A percentile compares a stretch with the other conserved stretches of the same genome.
Evolutionary conservation across 2,329 filamentous ascomycete species (phyloP).

Genomic region (Alternaria sp.): DNA sequence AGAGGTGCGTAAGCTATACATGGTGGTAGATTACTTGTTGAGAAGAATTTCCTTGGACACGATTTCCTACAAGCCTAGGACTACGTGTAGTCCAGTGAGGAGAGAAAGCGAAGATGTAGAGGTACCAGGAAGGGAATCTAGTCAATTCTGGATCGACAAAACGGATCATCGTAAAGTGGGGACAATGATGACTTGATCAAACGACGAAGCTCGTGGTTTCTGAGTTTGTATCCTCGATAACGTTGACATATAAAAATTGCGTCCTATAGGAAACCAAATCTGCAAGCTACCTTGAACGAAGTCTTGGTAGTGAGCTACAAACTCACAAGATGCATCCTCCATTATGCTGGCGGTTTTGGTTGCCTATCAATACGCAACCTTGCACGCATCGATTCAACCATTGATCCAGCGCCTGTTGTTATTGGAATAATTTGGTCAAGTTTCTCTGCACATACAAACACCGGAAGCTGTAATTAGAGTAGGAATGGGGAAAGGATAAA

Average conservation of each 20-base stretch:
- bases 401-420: too few species aligned
- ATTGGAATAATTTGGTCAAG: too few species aligned
- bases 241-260: too few species aligned
- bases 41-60: neutral
- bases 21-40: neutral
- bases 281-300: neutral
- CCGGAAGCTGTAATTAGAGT: neutral
- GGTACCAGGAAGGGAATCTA: neutral
- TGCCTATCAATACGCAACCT: neutral
- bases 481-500: neutral
- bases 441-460: neutral
- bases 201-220: neutral
- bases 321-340: neutral
- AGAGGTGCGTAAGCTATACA: neutral
- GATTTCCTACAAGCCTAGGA: neutral
- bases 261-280: too few species aligned
- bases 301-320: neutral
- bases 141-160: neutral
- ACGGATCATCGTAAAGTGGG: neutral
- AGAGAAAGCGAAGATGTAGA: neutral
- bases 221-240: neutral
- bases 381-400: too few species aligned
- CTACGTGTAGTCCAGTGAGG: neutral
- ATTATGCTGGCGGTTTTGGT: neutral
- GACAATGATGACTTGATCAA: neutral